Base-by-base conservation (phyloP, 352 stramenopile species). In the Globisporangium alternatum region DNA sequence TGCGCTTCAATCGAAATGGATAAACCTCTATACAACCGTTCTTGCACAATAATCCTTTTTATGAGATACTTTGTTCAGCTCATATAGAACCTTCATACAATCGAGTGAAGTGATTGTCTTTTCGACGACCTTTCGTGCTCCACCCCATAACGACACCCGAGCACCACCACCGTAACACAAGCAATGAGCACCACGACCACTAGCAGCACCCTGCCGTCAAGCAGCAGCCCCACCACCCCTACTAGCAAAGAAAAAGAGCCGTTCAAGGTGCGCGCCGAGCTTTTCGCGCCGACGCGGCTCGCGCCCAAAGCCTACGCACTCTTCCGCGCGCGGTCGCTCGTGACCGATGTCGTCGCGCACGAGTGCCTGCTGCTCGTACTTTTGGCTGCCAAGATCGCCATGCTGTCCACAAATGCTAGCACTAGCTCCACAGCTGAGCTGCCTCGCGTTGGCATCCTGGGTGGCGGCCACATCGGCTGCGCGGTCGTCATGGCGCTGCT, bases 401-500 rank as follows among this genome's bases (percentile, higher is more conserved):
- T 25, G 22, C 19, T 28, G 30, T n/a, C 5, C 1, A 9, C 31
- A 31, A 5, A 2, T 17, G 12, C 3, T 9, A 56, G 17, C n/a
- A 22, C 30, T 55, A 12, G 1, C 13, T 51, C 9, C 7, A 17
- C 15, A 35, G 30, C 12, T 0, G 5, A 62, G 5, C 54, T 78
- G 0, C 77, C 82, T 8, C 66, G 66, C 1, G 64, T 91, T 9
- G 79, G 75, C 13, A 72, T 91, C 49, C 53, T 90, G 6, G 83
- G 83, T 17, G 80, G 77, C 1, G 79, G 83, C 2, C 68, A 75
- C 59, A 74, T 91, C 2, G 83, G 80, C 43, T 75, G 69, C 21
- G 69, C 80, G 2, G 64, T 90, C 15, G 62, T 73, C 17, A 76
- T 88, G 71, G 69, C 76, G 8, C 62, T 91, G 30, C 65, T 91